Evolutionary conservation across 306 rosid species (phyloP).

Genomic region (Cucurbita pepo): DNA sequence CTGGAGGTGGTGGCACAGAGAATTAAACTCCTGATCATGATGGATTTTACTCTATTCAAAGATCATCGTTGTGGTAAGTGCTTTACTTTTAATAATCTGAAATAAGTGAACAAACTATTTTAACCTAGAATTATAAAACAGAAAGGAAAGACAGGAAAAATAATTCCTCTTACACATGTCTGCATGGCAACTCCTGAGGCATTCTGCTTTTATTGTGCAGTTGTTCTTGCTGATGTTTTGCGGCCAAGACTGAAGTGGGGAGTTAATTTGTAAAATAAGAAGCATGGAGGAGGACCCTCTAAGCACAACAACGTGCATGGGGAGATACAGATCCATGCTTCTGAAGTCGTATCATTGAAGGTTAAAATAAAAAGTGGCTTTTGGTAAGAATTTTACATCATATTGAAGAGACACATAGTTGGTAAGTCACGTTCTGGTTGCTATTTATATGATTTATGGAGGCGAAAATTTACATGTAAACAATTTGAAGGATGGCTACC

Average conservation of each 20-base stretch:
- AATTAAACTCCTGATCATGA: conserved; percentile 30
- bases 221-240: not conserved
- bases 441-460: not conserved
- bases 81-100: conserved; percentile 9
- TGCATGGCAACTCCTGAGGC: not conserved
- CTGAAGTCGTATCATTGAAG: not conserved
- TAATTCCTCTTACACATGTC: not conserved
- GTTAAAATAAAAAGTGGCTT: not conserved
- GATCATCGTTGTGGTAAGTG: conserved; percentile 71
- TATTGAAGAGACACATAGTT: not conserved
- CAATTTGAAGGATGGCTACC: not conserved
- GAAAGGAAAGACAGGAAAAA: not conserved
- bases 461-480: not conserved
- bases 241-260: not conserved
- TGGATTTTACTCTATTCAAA: conserved; percentile 27
- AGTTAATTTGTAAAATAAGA: not conserved
- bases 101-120: not conserved
- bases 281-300: not conserved
- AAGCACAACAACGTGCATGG: not conserved
- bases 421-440: not conserved
- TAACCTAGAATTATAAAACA: not conserved
- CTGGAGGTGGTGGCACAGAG: conserved; percentile 65
- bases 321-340: not conserved
- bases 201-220: not conserved
- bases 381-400: not conserved